phyloP scores from a whole-genome alignment of 768 basidiomycete genomes.

The Lactarius sanguifluus region DNA sequence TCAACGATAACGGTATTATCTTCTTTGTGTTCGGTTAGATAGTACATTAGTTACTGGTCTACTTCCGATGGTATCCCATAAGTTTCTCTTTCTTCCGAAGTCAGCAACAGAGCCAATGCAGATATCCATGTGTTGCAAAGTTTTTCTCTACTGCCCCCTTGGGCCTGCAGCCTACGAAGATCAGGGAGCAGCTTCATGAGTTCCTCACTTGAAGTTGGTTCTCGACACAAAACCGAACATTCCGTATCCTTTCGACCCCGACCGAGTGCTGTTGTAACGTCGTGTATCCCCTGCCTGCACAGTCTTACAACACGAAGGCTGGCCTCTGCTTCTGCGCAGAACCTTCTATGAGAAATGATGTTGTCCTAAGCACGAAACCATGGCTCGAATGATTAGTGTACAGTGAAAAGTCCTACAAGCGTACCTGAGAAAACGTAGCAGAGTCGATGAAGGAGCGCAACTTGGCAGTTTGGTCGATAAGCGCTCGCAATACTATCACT shows the following conservation, averaged over 20 bases:
- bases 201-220: not conserved
- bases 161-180: not conserved
- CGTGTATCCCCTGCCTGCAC: slow-evolving; percentile 1
- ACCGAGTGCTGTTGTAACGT: not conserved
- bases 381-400: not conserved
- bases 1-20: not conserved
- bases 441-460: slow-evolving; percentile 15
- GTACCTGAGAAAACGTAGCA: slow-evolving; percentile 8
- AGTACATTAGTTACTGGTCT: not conserved
- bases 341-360: not conserved
- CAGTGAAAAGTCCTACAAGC: not conserved
- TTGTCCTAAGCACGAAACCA: not conserved
- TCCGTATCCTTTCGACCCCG: not conserved
- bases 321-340: not conserved
- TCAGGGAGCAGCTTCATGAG: not conserved
- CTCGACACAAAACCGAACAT: not conserved
- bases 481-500: slow-evolving; percentile 1
- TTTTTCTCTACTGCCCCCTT: slow-evolving; percentile 4
- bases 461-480: slow-evolving; percentile 4
- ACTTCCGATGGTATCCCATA: slow-evolving; percentile 1
- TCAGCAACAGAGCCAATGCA: slow-evolving; percentile 1
- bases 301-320: not conserved
- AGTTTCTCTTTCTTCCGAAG: not conserved
- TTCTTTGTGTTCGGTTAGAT: not conserved
- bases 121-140: slow-evolving; percentile 10